Percentiles rank a stretch among this genome's conserved stretches.
Evolutionary conservation across 768 basidiomycete genomes (phyloP).

Genomic region (Termitomyces sp.): DNA sequence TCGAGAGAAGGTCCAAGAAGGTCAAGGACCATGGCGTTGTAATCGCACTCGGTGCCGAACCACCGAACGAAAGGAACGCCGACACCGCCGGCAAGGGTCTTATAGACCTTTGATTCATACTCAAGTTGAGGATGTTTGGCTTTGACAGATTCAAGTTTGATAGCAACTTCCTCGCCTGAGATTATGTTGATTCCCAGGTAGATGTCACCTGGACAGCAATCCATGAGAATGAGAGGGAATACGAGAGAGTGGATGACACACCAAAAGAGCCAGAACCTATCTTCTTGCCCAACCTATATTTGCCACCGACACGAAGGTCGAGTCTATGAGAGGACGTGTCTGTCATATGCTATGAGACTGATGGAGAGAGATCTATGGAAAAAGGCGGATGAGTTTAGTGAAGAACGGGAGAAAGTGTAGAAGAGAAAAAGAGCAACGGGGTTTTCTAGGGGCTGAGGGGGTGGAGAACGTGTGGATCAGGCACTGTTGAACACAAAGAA

Average conservation of each 20-base stretch:
- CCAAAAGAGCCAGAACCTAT: conserved; percentile 98
- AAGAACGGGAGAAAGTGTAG: conserved; percentile 2
- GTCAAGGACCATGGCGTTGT: conserved; percentile 99
- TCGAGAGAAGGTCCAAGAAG: conserved; percentile 90
- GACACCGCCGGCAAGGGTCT: conserved; percentile 98
- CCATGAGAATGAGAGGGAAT: conserved; percentile 4
- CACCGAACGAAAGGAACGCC: conserved; percentile 98
- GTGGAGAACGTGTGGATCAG: conserved; percentile 37
- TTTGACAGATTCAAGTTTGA: conserved; percentile 99
- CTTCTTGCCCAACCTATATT: conserved; percentile 99
- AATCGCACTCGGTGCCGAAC: conserved; percentile 95
- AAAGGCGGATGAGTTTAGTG: conserved; percentile 17
- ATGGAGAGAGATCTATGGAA: conserved; percentile 13
- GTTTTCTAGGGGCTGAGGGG: conserved; percentile 28
- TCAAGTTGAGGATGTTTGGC: conserved; percentile 99
- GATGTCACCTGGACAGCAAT: conserved; percentile 71
- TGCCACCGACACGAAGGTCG: conserved; percentile 86
- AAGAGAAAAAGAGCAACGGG: conserved; percentile 21
- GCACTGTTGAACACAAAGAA: conserved; percentile 31
- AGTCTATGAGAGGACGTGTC: conserved; percentile 68
- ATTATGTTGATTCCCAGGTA: conserved; percentile 99
- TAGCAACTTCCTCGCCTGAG: conserved; percentile 98
- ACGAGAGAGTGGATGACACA: conserved; percentile 33
- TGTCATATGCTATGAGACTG: conserved; percentile 48
- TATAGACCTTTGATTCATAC: conserved; percentile 93